Evolutionary conservation across 768 basidiomycete species (phyloP).

Genomic region (Rubroboletus satanas): DNA sequence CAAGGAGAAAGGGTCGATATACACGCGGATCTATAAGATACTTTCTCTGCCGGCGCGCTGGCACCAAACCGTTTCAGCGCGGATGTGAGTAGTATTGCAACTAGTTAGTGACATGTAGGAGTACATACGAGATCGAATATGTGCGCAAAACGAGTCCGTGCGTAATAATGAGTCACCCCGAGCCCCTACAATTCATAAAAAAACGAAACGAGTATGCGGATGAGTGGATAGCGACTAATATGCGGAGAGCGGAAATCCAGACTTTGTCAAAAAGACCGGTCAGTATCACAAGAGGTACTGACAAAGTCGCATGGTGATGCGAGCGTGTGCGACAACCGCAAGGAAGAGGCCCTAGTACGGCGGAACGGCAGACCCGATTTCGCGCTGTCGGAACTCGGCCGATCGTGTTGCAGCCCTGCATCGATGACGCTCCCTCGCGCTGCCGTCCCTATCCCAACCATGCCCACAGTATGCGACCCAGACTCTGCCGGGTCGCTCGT

Average conservation of each 20-base stretch:
- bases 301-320: neutral
- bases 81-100: constrained; percentile 5
- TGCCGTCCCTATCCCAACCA: constrained; percentile 47
- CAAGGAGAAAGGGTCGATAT: neutral
- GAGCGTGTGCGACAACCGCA: constrained; percentile 4
- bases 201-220: neutral
- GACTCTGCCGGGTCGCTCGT: constrained; percentile 20
- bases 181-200: neutral
- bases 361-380: constrained; percentile 9
- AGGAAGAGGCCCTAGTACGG: neutral
- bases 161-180: neutral
- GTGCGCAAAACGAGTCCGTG: constrained; percentile 1
- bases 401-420: constrained; percentile 4
- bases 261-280: constrained; percentile 9
- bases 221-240: neutral
- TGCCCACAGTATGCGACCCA: constrained; percentile 25
- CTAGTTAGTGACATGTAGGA: constrained; percentile 7
- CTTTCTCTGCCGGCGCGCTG: neutral
- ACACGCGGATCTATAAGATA: neutral
- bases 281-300: neutral
- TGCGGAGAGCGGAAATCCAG: neutral
- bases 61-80: neutral
- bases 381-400: constrained; percentile 14
- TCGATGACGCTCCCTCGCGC: constrained; percentile 32
- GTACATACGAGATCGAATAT: constrained; percentile 6